phyloP scores from a whole-genome alignment of 2,329 filamentous ascomycete species.

The Sphaerulina vaccinii region DNA sequence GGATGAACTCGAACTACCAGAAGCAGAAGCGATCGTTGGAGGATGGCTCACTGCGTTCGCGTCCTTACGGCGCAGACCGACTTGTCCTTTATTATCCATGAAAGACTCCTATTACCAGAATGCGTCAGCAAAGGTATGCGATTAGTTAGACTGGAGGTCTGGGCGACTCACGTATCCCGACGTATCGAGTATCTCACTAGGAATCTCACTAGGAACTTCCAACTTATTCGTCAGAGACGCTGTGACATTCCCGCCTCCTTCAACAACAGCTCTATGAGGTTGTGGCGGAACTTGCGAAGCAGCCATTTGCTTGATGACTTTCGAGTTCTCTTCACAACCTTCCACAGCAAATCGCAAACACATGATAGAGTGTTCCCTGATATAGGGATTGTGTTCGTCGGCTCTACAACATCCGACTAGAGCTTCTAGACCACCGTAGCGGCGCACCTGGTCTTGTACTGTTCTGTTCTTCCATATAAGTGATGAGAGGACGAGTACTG shows the following conservation, averaged over 20 bases:
- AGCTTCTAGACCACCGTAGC: constrained; percentile 80
- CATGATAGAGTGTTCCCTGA: constrained; percentile 85
- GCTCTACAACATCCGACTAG: constrained; percentile 86
- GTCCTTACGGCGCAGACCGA: constrained; percentile 47
- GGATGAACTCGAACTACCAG: neutral
- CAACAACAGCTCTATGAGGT: constrained; percentile 18
- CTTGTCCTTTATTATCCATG: constrained; percentile 50
- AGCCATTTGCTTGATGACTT: constrained; percentile 65
- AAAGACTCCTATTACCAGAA: constrained; percentile 52
- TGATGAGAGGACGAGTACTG: constrained; percentile 84
- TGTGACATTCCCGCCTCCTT: constrained; percentile 23
- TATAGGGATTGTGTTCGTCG: constrained; percentile 91
- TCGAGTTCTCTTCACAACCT: constrained; percentile 70
- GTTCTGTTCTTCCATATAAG: constrained; percentile 82
- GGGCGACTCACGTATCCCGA: neutral
- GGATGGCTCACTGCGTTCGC: constrained; percentile 5
- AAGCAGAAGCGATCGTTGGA: constrained; percentile 8
- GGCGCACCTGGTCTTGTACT: constrained; percentile 84
- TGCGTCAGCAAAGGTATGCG: too few species aligned
- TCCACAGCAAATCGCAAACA: constrained; percentile 73
- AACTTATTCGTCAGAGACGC: constrained; percentile 15
- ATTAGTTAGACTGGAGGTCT: too few species aligned
- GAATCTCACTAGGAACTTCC: constrained; percentile 47
- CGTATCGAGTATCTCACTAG: constrained; percentile 41
- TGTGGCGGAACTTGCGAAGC: constrained; percentile 16